Evolutionary conservation across 2,329 filamentous ascomycete species (phyloP).

Genomic region (Cucurbitaria berberidis): DNA sequence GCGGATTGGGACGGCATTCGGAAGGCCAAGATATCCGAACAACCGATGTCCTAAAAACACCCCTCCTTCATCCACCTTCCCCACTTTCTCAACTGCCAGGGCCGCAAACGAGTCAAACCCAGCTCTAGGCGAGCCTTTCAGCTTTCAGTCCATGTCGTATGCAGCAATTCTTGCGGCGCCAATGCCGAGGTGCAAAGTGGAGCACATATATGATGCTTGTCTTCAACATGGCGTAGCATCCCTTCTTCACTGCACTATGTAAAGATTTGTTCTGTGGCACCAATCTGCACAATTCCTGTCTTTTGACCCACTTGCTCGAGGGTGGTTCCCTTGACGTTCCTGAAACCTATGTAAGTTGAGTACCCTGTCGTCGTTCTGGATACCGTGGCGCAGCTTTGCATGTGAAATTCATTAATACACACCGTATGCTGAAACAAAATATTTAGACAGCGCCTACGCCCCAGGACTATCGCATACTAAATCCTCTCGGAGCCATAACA

Average conservation of each 20-base stretch:
- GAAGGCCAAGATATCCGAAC: conserved; percentile 10
- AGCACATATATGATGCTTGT: not conserved
- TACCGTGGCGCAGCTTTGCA: conserved; percentile 2
- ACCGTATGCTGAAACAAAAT: conserved; percentile 8
- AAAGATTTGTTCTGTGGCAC: not conserved
- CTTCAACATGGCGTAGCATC: not conserved
- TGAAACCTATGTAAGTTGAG: not conserved
- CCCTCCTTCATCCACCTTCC: conserved; percentile 13
- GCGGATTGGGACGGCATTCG: not conserved
- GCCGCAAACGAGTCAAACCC: not conserved
- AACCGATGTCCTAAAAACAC: not conserved
- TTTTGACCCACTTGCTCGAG: not conserved
- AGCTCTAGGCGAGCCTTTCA: not conserved
- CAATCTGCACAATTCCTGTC: not conserved
- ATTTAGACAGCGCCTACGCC: no score
- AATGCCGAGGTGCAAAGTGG: conserved; percentile 14
- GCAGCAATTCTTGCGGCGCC: conserved; percentile 2
- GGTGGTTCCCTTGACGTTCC: conserved; percentile 6
- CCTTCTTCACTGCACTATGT: not conserved
- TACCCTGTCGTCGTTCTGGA: not conserved
- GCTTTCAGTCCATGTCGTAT: conserved; percentile 1
- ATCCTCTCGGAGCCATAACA: not conserved
- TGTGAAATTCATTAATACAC: conserved; percentile 7
- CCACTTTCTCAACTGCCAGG: conserved; percentile 17
- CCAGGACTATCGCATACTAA: conserved; percentile 5